A percentile compares a stretch with the other conserved stretches of the same genome.
Conservation (phyloP, 176 grass and related monocot genomes). For the Oryza australiensis region DNA sequence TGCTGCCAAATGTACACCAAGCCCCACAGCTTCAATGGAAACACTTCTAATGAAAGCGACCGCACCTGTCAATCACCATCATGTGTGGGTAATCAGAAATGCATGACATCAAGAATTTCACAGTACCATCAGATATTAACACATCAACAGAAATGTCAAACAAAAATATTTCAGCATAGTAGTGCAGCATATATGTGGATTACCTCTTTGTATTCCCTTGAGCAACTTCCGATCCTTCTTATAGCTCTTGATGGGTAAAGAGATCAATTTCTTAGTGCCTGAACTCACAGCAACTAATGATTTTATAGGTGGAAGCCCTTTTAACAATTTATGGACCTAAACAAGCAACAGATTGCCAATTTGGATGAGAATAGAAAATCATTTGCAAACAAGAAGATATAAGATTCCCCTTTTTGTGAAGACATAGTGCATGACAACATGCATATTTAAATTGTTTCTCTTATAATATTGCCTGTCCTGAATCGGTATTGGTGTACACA, state of each 20-base stretch:
- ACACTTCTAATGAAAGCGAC: slow-evolving; percentile 91
- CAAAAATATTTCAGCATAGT: slow-evolving; percentile 12
- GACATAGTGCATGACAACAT: not conserved
- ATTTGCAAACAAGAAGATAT: slow-evolving; percentile 10
- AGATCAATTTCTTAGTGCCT: slow-evolving; percentile 92
- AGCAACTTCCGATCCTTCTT: slow-evolving; percentile 97
- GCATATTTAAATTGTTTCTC: slow-evolving; percentile 3
- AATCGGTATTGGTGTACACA: not conserved
- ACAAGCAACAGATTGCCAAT: slow-evolving; percentile 37
- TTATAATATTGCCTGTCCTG: not conserved
- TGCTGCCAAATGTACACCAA: slow-evolving; percentile 92
- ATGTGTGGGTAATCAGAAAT: not conserved
- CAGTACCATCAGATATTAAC: slow-evolving; percentile 20
- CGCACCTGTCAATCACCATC: slow-evolving; percentile 53
- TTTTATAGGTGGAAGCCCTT: slow-evolving; percentile 88
- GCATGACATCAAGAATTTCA: not conserved
- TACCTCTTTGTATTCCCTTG: slow-evolving; percentile 99
- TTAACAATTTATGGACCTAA: slow-evolving; percentile 93
- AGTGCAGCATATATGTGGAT: slow-evolving; percentile 13
- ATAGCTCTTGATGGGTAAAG: slow-evolving; percentile 88
- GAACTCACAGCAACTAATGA: slow-evolving; percentile 90
- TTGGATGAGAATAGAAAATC: not conserved
- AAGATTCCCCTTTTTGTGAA: not conserved
- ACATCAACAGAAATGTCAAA: slow-evolving; percentile 24
- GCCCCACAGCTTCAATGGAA: slow-evolving; percentile 85